These are phyloP conservation scores for Byssothecium circinans DNA, from an alignment of 2,329 filamentous ascomycete genomes.

Conservation along the genomic window DNA sequence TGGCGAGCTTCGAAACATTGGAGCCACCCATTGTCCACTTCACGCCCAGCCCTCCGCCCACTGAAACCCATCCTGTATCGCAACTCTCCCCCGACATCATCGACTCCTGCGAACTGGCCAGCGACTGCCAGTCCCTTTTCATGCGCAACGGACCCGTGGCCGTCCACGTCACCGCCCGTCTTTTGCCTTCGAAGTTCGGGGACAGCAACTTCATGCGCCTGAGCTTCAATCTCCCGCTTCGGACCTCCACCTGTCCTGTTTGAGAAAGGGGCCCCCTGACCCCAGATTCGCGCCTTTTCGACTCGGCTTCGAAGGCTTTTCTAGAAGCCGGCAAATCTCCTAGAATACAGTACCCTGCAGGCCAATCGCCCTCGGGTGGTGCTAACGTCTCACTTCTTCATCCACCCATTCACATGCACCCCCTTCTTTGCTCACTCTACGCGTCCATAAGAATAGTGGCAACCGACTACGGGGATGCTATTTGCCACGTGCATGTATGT, in stretches of 20 bases:
- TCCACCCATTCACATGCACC: no score
- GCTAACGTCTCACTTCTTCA: no score
- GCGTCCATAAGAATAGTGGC: no score
- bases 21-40: constrained; percentile 14
- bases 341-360: no score
- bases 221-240: constrained; percentile 5
- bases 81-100: constrained; percentile 6
- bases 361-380: no score
- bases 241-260: neutral
- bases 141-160: constrained; percentile 5
- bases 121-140: constrained; percentile 1
- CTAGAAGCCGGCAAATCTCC: no score
- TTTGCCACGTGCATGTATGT: no score
- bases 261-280: constrained; percentile 1
- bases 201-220: constrained; percentile 6
- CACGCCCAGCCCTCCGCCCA: constrained; percentile 13
- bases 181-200: constrained; percentile 4
- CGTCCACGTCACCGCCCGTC: neutral
- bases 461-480: no score
- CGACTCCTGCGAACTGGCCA: neutral
- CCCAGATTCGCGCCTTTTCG: neutral
- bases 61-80: constrained; percentile 17
- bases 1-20: constrained; percentile 29
- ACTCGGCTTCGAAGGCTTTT: no score
- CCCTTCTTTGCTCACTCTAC: no score